Base-by-base conservation (phyloP, 176 grass and related monocot species). In the Avena sativa region DNA sequence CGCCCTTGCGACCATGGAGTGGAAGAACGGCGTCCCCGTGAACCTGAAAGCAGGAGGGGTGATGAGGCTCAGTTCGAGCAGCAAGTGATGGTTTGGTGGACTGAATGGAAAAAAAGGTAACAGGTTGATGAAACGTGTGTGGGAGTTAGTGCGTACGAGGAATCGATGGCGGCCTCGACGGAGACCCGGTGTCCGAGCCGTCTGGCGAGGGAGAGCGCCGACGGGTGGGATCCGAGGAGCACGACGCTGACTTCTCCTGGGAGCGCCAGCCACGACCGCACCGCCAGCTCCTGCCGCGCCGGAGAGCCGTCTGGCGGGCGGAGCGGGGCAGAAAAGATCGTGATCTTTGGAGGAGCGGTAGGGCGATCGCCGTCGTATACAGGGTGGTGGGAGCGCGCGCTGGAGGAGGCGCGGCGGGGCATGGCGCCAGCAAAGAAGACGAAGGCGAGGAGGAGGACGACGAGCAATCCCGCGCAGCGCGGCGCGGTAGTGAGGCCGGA, bases 201-300 rank as follows among this genome's bases (percentile, higher is more conserved):
- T 16, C 17, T 30, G 20, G 90, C 69, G 44, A 94, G 79, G 11
- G 80, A 74, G 50, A 38, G 4, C 43, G 80, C 40, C 20, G 88
- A 89, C 5, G 88, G 76, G 80, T 88, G 86, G 12, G 81, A 86
- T 44, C 79, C 89, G 36, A 96, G 87, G 53, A 98, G 96, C 59
- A 96, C 90, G 71, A 94, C 89, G 56, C 78, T 47, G 74, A 91
- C 90, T 61, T 92, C 87, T 36, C 78, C 80, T 11, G 88, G 88
- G 17, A 98, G 88, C 21, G 92, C 92, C 61, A 95, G 82, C 96
- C 96, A 98, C 21, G 96, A 98, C 6, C 90, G 84, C 80, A 96
- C 86, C 15, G 96, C 96, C 79, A 91, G 82, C 64, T 98, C 93
- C 86, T 96, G 92, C 79, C 85, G 74, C 28, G n/a, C 76, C 9